phyloP scores from a whole-genome alignment of 495 filamentous ascomycete species.

The Lentithecium fluviatile region DNA sequence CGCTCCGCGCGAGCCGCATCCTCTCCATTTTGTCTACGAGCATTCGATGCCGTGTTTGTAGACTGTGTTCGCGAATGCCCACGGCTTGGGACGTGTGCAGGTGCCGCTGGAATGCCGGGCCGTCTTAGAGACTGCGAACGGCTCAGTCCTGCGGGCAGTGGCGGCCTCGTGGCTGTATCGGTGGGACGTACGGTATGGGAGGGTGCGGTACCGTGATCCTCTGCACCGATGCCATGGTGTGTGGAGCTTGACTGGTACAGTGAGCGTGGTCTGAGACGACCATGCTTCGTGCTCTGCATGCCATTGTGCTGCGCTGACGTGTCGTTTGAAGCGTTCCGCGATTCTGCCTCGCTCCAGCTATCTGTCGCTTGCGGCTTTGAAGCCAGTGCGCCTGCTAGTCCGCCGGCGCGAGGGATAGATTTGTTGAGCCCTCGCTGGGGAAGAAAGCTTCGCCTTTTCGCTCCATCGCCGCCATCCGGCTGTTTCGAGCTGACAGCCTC shows the following conservation, averaged over 20 bases:
- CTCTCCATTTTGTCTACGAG: slow-evolving; percentile 1
- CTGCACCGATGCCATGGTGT: not conserved
- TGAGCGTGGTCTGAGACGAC: slow-evolving; percentile 23
- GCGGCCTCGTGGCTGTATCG: slow-evolving; percentile 4
- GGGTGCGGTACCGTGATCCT: not conserved
- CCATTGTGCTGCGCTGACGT: not conserved
- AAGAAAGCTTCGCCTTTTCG: slow-evolving; percentile 30
- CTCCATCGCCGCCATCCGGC: not conserved
- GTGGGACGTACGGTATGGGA: not conserved
- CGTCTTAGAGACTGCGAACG: slow-evolving; percentile 31
- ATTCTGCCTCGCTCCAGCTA: not conserved
- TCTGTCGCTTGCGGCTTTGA: not conserved
- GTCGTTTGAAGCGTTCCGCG: not conserved
- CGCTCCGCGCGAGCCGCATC: not conserved
- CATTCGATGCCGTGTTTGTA: slow-evolving; percentile 2
- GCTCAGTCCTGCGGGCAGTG: slow-evolving; percentile 9
- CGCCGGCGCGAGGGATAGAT: not conserved
- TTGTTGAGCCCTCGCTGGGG: slow-evolving; percentile 27
- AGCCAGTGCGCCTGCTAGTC: not conserved
- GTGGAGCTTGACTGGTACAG: slow-evolving; percentile 19
- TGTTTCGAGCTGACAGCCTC: not conserved
- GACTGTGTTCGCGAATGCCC: slow-evolving; percentile 22
- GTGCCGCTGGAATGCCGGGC: slow-evolving; percentile 11
- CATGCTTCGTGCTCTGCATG: not conserved
- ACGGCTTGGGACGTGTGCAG: slow-evolving; percentile 4